Percentiles rank a stretch among this genome's conserved stretches.
phyloP scores from a whole-genome alignment of 208 protist genomes.

The Strigomonas culicis region DNA sequence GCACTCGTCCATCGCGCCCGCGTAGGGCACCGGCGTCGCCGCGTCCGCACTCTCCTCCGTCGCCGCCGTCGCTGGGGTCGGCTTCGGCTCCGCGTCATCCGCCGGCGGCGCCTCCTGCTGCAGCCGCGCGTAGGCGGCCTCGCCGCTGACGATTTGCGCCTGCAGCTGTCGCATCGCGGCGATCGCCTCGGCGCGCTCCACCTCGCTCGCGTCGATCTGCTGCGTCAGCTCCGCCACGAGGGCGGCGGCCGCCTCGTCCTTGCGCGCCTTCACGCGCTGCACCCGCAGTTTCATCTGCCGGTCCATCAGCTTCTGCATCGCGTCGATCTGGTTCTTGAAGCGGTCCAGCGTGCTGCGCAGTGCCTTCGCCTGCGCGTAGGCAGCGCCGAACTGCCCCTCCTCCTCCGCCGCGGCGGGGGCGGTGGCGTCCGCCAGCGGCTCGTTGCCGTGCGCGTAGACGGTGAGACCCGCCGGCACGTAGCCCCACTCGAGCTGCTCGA shows the following conservation, averaged over 20 bases:
- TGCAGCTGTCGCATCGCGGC: conserved; percentile 22
- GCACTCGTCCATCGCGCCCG: conserved; percentile 61
- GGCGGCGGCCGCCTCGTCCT: conserved; percentile 21
- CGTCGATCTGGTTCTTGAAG: conserved; percentile 73
- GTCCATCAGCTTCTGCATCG: conserved; percentile 56
- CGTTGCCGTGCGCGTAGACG: conserved; percentile 59
- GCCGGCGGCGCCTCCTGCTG: background rate
- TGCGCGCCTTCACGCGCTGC: conserved; percentile 34
- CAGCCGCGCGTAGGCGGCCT: conserved; percentile 17
- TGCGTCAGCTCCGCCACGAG: conserved; percentile 21
- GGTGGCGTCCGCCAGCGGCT: background rate
- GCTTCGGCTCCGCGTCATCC: too few species aligned
- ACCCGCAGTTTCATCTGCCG: conserved; percentile 47
- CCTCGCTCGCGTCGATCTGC: conserved; percentile 31
- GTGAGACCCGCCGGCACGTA: conserved; percentile 75
- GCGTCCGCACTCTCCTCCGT: background rate
- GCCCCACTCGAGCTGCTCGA: conserved; percentile 60
- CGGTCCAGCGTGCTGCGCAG: conserved; percentile 52
- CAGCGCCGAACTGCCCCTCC: conserved; percentile 8
- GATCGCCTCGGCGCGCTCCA: conserved; percentile 17
- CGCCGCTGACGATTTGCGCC: conserved; percentile 13
- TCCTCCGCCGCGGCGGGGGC: background rate
- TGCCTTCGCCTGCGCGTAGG: conserved; percentile 29
- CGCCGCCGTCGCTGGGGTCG: too few species aligned
- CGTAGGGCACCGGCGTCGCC: conserved; percentile 20